Evolutionary conservation across 305 asterid species (phyloP).

Genomic region (Fraxinus nigra): DNA sequence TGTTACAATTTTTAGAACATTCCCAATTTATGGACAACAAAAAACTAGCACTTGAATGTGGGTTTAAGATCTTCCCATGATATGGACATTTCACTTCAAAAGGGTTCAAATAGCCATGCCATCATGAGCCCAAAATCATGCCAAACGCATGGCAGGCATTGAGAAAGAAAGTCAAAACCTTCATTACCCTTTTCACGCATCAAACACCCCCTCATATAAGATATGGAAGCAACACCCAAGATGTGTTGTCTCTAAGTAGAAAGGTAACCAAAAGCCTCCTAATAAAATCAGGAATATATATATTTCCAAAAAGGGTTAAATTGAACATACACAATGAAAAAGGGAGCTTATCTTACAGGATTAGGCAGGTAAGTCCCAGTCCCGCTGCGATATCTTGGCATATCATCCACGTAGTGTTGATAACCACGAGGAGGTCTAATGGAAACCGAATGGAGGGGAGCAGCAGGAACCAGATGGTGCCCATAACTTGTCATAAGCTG

Average conservation of each 20-base stretch:
- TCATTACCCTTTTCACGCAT: background rate
- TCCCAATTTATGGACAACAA: background rate
- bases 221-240: background rate
- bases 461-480: conserved; percentile 61
- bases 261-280: background rate
- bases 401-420: conserved; percentile 62
- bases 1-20: background rate
- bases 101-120: background rate
- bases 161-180: background rate
- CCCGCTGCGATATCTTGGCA: conserved; percentile 87
- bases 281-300: background rate
- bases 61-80: background rate
- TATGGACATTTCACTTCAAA: background rate
- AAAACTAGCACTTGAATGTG: background rate
- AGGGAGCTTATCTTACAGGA: conserved; percentile 59
- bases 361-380: conserved; percentile 97
- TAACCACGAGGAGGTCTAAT: conserved; percentile 62
- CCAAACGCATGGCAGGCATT: background rate
- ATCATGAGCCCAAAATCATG: background rate
- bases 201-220: background rate
- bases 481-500: conserved; percentile 67
- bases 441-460: conserved; percentile 66
- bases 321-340: background rate
- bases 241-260: background rate
- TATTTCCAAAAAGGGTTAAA: background rate